phyloP scores from a whole-genome alignment of 2,329 filamentous ascomycete species.

The Thyridium curvatum region DNA sequence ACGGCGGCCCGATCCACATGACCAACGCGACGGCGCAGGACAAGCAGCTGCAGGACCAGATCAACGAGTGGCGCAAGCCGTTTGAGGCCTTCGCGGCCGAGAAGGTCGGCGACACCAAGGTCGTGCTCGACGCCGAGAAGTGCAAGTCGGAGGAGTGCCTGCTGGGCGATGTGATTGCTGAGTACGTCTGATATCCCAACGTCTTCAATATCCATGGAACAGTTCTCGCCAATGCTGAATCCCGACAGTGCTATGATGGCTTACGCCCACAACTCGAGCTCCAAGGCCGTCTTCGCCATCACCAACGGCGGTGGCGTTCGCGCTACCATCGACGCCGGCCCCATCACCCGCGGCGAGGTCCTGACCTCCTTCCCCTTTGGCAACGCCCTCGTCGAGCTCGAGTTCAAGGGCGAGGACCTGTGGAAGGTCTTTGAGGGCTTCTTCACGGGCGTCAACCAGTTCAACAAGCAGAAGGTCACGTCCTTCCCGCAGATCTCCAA shows the following conservation, averaged over 20 bases:
- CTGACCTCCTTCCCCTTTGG: slow-evolving; percentile 61
- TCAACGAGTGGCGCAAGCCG: slow-evolving; percentile 51
- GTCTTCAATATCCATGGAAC: no score
- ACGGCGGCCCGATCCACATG: slow-evolving; percentile 57
- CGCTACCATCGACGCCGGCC: slow-evolving; percentile 53
- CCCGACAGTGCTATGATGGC: slow-evolving; percentile 50
- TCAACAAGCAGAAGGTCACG: slow-evolving; percentile 44
- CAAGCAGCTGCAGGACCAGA: slow-evolving; percentile 46
- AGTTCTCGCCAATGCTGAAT: slow-evolving; percentile 11
- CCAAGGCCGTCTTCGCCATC: slow-evolving; percentile 46
- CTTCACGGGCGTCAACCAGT: slow-evolving; percentile 46
- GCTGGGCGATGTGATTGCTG: slow-evolving; percentile 47
- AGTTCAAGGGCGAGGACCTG: slow-evolving; percentile 44
- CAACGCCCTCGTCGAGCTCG: slow-evolving; percentile 56
- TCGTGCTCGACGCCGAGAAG: slow-evolving; percentile 51
- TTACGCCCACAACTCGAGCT: slow-evolving; percentile 46
- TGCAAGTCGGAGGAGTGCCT: slow-evolving; percentile 55
- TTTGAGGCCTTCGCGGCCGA: slow-evolving; percentile 55
- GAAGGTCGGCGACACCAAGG: slow-evolving; percentile 47
- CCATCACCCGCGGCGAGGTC: slow-evolving; percentile 57
- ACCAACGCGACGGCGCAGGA: slow-evolving; percentile 56
- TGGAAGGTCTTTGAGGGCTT: slow-evolving; percentile 54
- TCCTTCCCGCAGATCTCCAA: slow-evolving; percentile 56
- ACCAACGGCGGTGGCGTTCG: slow-evolving; percentile 61
- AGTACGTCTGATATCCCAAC: slow-evolving; percentile 32